Evolutionary conservation across 2,329 filamentous ascomycete species (phyloP).

Genomic region (Fusarium transvaalense): DNA sequence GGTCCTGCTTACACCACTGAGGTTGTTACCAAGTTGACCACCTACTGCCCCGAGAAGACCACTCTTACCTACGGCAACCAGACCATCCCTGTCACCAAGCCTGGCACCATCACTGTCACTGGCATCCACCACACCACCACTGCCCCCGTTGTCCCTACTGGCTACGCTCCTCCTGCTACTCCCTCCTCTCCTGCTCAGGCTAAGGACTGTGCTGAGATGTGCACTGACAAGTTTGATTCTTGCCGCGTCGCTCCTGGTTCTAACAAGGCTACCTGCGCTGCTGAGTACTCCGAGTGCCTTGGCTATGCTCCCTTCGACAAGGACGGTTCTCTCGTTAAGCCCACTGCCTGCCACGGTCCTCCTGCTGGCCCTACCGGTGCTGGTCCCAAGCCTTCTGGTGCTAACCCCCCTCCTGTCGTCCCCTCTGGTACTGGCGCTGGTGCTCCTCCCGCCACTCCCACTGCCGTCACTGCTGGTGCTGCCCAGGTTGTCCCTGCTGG

Average conservation of each 20-base stretch:
- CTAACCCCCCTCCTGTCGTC: conserved; percentile 37
- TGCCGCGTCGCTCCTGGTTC: conserved; percentile 6
- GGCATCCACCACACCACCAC: conserved; percentile 32
- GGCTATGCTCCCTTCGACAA: conserved; percentile 18
- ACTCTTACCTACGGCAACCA: conserved; percentile 50
- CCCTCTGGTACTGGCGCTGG: neutral
- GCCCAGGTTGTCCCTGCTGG: conserved; percentile 40
- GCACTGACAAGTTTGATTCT: conserved; percentile 1
- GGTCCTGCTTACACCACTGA: conserved; percentile 30
- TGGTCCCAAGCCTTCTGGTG: conserved; percentile 25
- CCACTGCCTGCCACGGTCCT: conserved; percentile 16
- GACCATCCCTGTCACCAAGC: conserved; percentile 34
- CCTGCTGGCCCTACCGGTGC: conserved; percentile 27
- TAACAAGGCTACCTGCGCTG: conserved; percentile 16
- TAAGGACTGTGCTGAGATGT: conserved; percentile 29
- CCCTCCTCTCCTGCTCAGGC: conserved; percentile 22
- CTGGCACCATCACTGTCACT: conserved; percentile 32
- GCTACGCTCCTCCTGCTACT: conserved; percentile 35
- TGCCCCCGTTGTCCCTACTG: conserved; percentile 34
- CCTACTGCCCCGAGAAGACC: conserved; percentile 53
- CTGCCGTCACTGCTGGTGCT: conserved; percentile 38
- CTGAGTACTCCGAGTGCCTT: conserved; percentile 19
- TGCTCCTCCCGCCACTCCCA: conserved; percentile 15
- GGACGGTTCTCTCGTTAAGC: conserved; percentile 8
- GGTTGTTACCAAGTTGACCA: conserved; percentile 52